Evolutionary conservation across 225 moss, liverwort and hornwort genomes (phyloP).

Genomic region (Sphagnum tenellum): DNA sequence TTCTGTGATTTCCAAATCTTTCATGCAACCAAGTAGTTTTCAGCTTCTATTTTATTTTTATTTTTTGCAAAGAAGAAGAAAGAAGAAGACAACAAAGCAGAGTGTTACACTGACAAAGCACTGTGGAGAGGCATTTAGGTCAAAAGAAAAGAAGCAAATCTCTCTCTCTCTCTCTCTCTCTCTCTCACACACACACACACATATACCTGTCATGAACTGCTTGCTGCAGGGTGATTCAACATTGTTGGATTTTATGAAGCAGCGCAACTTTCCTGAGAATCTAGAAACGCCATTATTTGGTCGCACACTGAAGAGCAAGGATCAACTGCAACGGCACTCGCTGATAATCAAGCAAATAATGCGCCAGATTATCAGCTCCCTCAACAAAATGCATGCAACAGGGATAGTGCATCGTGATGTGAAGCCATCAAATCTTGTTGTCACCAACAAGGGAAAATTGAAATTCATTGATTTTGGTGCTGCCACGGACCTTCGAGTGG

Average conservation of each 20-base stretch:
- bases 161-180: too few relatives aligned
- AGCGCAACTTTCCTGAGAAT: slow-evolving; percentile 56
- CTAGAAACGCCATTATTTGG: slow-evolving; percentile 60
- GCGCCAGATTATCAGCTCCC: slow-evolving; percentile 51
- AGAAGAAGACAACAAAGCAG: too few relatives aligned
- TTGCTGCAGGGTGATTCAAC: slow-evolving; percentile 63
- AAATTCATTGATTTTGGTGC: slow-evolving; percentile 90
- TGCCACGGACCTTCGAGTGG: slow-evolving; percentile 78
- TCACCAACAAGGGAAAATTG: slow-evolving; percentile 73
- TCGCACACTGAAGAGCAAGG: slow-evolving; percentile 28
- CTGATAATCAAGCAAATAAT: slow-evolving; percentile 73
- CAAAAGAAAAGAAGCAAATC: too few relatives aligned
- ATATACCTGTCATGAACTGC: background rate
- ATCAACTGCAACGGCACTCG: slow-evolving; percentile 36
- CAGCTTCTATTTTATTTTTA: too few relatives aligned
- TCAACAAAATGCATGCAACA: slow-evolving; percentile 63
- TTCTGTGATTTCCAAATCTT: too few relatives aligned
- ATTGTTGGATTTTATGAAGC: slow-evolving; percentile 75
- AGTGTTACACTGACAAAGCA: too few relatives aligned
- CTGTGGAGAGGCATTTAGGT: too few relatives aligned
- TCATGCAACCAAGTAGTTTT: too few relatives aligned
- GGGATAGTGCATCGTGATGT: slow-evolving; percentile 89
- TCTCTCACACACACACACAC: too few relatives aligned
- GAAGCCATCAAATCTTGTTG: slow-evolving; percentile 84
- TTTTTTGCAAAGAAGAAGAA: too few relatives aligned